phyloP scores from a whole-genome alignment of 495 filamentous ascomycete genomes.

The Penicillium mononematosum region DNA sequence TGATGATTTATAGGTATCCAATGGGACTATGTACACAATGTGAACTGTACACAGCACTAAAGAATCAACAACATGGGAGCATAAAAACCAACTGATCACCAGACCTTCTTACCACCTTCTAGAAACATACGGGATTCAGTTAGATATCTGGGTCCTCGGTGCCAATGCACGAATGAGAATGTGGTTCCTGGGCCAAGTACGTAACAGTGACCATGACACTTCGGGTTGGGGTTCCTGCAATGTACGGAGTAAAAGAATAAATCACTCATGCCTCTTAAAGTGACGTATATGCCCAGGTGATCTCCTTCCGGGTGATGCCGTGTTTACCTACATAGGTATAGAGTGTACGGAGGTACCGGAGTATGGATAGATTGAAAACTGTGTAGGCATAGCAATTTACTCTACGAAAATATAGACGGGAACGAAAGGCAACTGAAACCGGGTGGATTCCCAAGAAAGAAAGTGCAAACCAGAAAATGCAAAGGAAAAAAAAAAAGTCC shows the following conservation, averaged over 20 bases:
- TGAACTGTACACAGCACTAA: not conserved
- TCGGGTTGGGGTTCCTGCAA: not conserved
- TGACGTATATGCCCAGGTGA: not conserved
- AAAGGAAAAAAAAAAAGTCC: not conserved
- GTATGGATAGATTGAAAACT: not conserved
- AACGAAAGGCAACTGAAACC: constrained; percentile 14
- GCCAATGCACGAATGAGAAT: constrained; percentile 21
- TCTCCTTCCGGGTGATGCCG: not conserved
- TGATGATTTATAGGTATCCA: no score
- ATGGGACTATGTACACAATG: not conserved
- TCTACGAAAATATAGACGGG: not conserved
- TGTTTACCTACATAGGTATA: not conserved
- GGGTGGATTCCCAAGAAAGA: constrained; percentile 7
- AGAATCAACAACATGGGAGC: not conserved
- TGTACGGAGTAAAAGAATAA: not conserved
- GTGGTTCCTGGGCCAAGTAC: constrained; percentile 19
- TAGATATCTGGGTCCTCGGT: constrained; percentile 15
- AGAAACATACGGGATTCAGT: constrained; percentile 28
- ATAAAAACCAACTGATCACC: constrained; percentile 10
- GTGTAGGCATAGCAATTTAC: not conserved
- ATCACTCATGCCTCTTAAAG: not conserved
- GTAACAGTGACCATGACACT: constrained; percentile 8
- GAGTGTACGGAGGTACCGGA: not conserved
- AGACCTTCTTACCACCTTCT: constrained; percentile 29
- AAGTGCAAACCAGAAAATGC: constrained; percentile 1